Percentiles rank a stretch among this genome's conserved stretches.
phyloP scores from a whole-genome alignment of 2,329 filamentous ascomycete species.

The Stachybotrys chlorohalonatus region DNA sequence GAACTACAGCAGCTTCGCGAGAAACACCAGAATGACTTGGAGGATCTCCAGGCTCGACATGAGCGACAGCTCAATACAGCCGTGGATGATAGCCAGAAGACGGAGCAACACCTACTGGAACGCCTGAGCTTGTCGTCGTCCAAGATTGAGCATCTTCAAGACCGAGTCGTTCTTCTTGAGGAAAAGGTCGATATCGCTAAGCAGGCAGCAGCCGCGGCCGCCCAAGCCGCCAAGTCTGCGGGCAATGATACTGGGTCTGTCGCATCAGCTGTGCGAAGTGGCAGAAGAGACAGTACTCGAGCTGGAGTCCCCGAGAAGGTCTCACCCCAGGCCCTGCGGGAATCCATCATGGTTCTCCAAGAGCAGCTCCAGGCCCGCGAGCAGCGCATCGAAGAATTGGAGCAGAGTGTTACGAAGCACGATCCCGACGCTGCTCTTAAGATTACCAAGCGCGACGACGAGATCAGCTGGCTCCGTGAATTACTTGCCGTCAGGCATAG shows the following conservation, averaged over 20 bases:
- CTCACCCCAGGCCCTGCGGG: conserved; percentile 85
- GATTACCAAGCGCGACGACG: conserved; percentile 84
- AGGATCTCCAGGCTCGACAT: conserved; percentile 68
- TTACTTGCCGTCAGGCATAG: conserved; percentile 83
- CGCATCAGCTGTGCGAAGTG: conserved; percentile 8
- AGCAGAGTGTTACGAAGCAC: conserved; percentile 56
- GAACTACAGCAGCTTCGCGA: conserved; percentile 39
- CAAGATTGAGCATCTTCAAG: conserved; percentile 77
- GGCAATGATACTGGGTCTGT: conserved; percentile 28
- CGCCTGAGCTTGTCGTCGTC: conserved; percentile 73
- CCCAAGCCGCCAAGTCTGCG: conserved; percentile 58
- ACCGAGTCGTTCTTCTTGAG: conserved; percentile 75
- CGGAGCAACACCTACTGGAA: conserved; percentile 72
- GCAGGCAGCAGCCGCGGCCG: conserved; percentile 76
- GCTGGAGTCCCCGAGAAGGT: conserved; percentile 69
- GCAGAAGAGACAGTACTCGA: conserved; percentile 20
- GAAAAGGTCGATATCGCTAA: conserved; percentile 88
- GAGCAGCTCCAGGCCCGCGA: conserved; percentile 95
- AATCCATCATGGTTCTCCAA: conserved; percentile 93
- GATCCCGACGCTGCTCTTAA: conserved; percentile 74
- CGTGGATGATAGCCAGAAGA: conserved; percentile 71
- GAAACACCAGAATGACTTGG: conserved; percentile 60
- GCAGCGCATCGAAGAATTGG: conserved; percentile 77
- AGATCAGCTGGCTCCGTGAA: conserved; percentile 92
- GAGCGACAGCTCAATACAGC: conserved; percentile 64